A percentile compares a stretch with the other conserved stretches of the same genome.
Conservation (phyloP, 495 filamentous ascomycete genomes). For the Pyronema domesticum region DNA sequence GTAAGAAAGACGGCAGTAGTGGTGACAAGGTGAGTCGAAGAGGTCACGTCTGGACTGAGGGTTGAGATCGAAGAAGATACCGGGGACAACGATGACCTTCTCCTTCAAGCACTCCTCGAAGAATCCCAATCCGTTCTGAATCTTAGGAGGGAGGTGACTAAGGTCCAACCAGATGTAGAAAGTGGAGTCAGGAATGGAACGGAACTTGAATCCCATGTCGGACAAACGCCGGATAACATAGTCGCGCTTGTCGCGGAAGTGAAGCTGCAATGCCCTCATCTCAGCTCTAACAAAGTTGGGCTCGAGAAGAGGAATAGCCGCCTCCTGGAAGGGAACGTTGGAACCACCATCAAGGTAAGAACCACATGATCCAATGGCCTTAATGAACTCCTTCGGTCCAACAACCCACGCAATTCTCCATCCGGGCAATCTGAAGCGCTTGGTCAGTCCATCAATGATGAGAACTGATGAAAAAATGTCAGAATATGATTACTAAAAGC, state of each 20-base stretch:
- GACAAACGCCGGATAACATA: slow-evolving; percentile 61
- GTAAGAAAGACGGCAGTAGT: slow-evolving; percentile 82
- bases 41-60: slow-evolving; percentile 75
- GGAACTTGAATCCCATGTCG: slow-evolving; percentile 60
- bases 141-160: slow-evolving; percentile 46
- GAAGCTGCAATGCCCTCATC: slow-evolving; percentile 72
- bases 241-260: slow-evolving; percentile 82
- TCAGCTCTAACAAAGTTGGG: slow-evolving; percentile 61
- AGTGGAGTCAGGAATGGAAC: slow-evolving; percentile 66
- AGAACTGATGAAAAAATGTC: slow-evolving; percentile 41
- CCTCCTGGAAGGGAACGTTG: slow-evolving; percentile 90
- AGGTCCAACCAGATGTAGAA: slow-evolving; percentile 82
- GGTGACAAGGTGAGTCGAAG: slow-evolving; percentile 90
- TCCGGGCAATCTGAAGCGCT: slow-evolving; percentile 87
- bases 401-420: slow-evolving; percentile 92
- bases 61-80: slow-evolving; percentile 86
- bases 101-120: slow-evolving; percentile 82
- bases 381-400: slow-evolving; percentile 91
- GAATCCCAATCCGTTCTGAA: slow-evolving; percentile 88
- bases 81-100: slow-evolving; percentile 88
- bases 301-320: slow-evolving; percentile 80
- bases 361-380: slow-evolving; percentile 79
- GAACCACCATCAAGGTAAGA: slow-evolving; percentile 92
- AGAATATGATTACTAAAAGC: not conserved
- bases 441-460: slow-evolving; percentile 88